Evolutionary conservation across 108 stramenopile species (phyloP), one percentile per base, ranked within the genome.

Genomic region (Pseudonitzschia multistriata): DNA sequence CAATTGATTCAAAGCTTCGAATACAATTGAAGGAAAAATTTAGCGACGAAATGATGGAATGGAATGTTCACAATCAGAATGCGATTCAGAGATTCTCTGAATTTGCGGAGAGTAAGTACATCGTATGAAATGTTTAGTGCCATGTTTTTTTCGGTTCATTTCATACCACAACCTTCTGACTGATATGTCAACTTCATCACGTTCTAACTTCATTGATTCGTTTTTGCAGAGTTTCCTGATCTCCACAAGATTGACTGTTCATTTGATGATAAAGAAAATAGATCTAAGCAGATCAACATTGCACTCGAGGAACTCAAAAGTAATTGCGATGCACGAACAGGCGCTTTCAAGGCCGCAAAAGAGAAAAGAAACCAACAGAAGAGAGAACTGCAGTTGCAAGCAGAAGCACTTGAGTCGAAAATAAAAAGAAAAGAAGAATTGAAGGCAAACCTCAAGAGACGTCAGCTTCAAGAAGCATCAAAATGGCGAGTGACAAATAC

Each of bases 341-440:
- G 19, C 8, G 74, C 42, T 34, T n/a, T 59, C 21, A 30, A 61
- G 42, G 35, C 45, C 1, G 21, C 17, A 5, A 36, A 31, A 33
- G 31, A 29, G 2, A 56, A 59, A 29, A 49, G 47, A 50, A 27
- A 11, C 17, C 7, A 53, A 37, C 27, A 25, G 21, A 31, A 54
- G 33, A 29, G 3, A 28, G 49, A 62, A 13, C 24, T 17, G 19
- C 45, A 28, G 5, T 30, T 21, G 5, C 31, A 68, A 68, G 47
- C 60, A 5, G 67, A 68, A 37, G 49, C 53, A 42, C 45, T 50
- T 2, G 34, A 42, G 22, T 33, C 34, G 11, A 47, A 62, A 27
- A n/a, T 62, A 25, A 49, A 49, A 24, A 66, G 61, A 15, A 62
- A 75, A 61, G 74, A 75, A 22, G 74, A 75, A 40, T 19, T 8